Conservation (phyloP, 208 protist genomes). For the Herpetomonas tarakana region DNA sequence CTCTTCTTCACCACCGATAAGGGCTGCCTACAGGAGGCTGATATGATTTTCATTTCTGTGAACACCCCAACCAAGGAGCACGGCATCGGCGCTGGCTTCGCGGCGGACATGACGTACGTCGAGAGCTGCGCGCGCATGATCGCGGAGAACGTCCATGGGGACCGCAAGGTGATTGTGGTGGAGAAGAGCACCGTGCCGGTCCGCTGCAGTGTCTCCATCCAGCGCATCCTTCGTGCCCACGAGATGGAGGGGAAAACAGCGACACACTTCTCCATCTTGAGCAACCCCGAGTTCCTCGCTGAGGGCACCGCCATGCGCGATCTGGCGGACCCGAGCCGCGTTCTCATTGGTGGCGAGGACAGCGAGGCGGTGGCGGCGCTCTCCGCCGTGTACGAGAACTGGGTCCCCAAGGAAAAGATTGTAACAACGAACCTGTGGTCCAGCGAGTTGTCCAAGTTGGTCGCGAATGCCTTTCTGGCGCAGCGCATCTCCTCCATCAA, state of each 20-base stretch:
- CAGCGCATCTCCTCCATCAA: constrained; percentile 98
- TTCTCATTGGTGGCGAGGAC: constrained; percentile 94
- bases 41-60: constrained; percentile 97
- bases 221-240: constrained; percentile 31
- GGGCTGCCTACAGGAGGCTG: constrained; percentile 59
- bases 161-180: constrained; percentile 87
- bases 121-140: constrained; percentile 86
- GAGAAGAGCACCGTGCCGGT: constrained; percentile 95
- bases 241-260: constrained; percentile 2
- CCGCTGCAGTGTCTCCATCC: constrained; percentile 36
- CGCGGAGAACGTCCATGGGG: constrained; percentile 31
- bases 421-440: constrained; percentile 96
- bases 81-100: constrained; percentile 88
- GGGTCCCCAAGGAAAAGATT: constrained; percentile 91
- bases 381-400: constrained; percentile 83
- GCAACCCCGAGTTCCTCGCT: constrained; percentile 98
- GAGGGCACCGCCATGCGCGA: constrained; percentile 91
- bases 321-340: constrained; percentile 92
- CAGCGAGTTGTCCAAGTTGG: constrained; percentile 97
- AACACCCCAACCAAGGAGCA: constrained; percentile 97
- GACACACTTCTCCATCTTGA: constrained; percentile 91
- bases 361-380: constrained; percentile 52
- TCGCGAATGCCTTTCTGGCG: constrained; percentile 97
- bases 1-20: constrained; percentile 96
- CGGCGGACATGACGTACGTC: constrained; percentile 89